phyloP scores from a whole-genome alignment of 169 alveolate species.

The Babesia ovis region DNA sequence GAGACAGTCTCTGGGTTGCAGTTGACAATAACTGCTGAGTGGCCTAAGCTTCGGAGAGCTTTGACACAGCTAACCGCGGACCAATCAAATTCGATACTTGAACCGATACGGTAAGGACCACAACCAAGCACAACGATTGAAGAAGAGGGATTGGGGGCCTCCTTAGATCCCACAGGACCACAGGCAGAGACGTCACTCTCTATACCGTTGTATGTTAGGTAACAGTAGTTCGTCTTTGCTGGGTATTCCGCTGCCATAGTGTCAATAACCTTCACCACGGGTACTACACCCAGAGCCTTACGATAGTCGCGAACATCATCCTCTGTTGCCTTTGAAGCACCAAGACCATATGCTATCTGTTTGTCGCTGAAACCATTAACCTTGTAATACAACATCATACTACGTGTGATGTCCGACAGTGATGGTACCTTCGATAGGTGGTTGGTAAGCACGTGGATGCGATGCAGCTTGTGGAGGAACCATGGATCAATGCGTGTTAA shows the following conservation, averaged over 20 bases:
- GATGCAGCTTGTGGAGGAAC: conserved; percentile 81
- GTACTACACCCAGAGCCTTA: conserved; percentile 65
- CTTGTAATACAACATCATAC: conserved; percentile 70
- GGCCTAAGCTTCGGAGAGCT: conserved; percentile 74
- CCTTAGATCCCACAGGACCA: conserved; percentile 24
- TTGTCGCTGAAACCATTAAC: conserved; percentile 79
- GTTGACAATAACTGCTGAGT: conserved; percentile 76
- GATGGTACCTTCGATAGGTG: conserved; percentile 28
- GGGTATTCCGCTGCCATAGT: conserved; percentile 89
- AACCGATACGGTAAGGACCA: conserved; percentile 86
- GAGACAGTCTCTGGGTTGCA: conserved; percentile 91
- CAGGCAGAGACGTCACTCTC: conserved; percentile 79
- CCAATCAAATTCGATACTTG: conserved; percentile 89
- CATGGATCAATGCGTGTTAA: conserved; percentile 82
- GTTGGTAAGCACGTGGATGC: conserved; percentile 61
- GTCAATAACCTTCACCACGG: conserved; percentile 84
- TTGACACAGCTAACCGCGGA: conserved; percentile 83
- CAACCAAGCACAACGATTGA: conserved; percentile 84
- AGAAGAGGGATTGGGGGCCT: conserved; percentile 9
- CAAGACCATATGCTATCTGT: conserved; percentile 63
- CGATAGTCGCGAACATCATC: conserved; percentile 73
- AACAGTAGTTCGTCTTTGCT: conserved; percentile 85
- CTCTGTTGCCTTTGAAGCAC: conserved; percentile 60
- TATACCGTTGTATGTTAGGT: conserved; percentile 82
- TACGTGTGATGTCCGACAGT: conserved; percentile 36